These are phyloP conservation scores for Panellus pusillus DNA, from an alignment of 768 basidiomycete species.

Conservation along the genomic window DNA sequence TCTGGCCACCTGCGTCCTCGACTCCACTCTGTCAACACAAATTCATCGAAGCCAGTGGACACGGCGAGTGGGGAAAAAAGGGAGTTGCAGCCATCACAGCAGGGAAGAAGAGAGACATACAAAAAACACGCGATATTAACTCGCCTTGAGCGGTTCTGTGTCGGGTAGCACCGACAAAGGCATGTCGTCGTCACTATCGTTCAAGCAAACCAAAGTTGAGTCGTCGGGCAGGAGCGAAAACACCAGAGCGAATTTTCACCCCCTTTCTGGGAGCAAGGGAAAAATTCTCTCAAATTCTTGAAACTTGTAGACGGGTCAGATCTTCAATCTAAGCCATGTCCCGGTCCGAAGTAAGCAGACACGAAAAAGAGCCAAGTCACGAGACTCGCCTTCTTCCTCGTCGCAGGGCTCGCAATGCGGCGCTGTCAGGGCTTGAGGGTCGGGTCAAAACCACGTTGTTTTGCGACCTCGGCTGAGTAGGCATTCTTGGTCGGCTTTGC, in stretches of 20 bases:
- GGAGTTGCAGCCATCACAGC: too few relatives aligned
- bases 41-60: too few relatives aligned
- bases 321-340: slow-evolving; percentile 48
- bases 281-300: slow-evolving; percentile 54
- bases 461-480: slow-evolving; percentile 68
- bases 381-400: slow-evolving; percentile 58
- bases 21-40: too few relatives aligned
- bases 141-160: too few relatives aligned
- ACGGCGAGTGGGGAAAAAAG: too few relatives aligned
- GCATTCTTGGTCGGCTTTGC: slow-evolving; percentile 40
- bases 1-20: too few relatives aligned
- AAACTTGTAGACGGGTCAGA: slow-evolving; percentile 51
- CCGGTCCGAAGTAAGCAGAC: slow-evolving; percentile 1
- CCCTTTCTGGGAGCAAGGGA: slow-evolving; percentile 66
- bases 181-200: too few relatives aligned
- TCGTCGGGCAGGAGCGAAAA: slow-evolving; percentile 36
- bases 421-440: slow-evolving; percentile 52
- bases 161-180: too few relatives aligned
- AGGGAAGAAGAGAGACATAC: too few relatives aligned
- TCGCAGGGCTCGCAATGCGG: slow-evolving; percentile 37
- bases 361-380: neutral
- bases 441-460: slow-evolving; percentile 79
- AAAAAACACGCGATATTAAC: too few relatives aligned
- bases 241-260: slow-evolving; percentile 61
- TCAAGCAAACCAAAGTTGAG: too few relatives aligned